Base-by-base conservation (phyloP, 1,284 basidiomycete species). In the Trichosporon sp. region DNA sequence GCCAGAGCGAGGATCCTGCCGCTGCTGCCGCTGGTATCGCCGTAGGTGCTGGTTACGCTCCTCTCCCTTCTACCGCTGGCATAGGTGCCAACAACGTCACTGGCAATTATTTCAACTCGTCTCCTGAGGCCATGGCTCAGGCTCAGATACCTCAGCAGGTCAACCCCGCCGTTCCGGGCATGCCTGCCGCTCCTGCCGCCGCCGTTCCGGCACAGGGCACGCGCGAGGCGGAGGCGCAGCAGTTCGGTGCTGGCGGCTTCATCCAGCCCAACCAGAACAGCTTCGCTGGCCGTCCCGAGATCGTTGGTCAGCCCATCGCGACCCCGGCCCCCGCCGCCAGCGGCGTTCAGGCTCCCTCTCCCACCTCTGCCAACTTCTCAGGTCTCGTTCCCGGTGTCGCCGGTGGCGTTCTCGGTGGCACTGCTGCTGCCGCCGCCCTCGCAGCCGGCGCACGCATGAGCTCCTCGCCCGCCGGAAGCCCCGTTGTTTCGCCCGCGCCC, bases 51-150 rank as follows among this genome's bases (percentile, higher is more conserved):
- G 31, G 31, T 7, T 54, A 54, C 21, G 51, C 16, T 5, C 59
- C 59, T 12, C 31, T 35, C 7, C 31, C 59, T 12, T 63, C 59
- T 10, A 40, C 38, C 16, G 32, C 59, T 2, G 59, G 59, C 16
- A 63, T 63, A 11, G 59, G 14, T 16, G 59, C 59, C 16, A 63
- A 63, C 59, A 63, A 63, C 14, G 59, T 35, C 14, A 63, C 59
- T n/a, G 59, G 59, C 14, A 32, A 35, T 14, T 63, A 63, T 32
- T 63, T 63, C 59, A 63, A 63, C 59, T 35, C 59, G 59, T 63
- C 59, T 19, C 59, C 59, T 8, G 59, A 63, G 59, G 16, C 21
- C 32, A 32, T 63, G 59, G 10, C 31, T 2, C 16, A 35, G 31
- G 32, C 59, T 1, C 59, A 32, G 59, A 32, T 35, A 32, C 59